Conservation (phyloP, 768 basidiomycete species). For the Sarcomyxa edulis region DNA sequence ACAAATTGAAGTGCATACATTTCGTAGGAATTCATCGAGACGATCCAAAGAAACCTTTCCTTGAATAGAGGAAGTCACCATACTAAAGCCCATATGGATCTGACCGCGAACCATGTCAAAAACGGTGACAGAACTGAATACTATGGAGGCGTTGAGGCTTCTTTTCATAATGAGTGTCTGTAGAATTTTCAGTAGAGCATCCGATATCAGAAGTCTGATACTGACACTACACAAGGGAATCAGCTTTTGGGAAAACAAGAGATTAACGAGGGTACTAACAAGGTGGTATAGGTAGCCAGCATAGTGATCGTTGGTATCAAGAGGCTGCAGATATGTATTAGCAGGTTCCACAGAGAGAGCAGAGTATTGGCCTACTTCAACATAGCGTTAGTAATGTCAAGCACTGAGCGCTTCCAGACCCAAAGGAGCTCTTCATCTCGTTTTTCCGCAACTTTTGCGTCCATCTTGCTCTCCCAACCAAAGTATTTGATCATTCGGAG, state of each 20-base stretch:
- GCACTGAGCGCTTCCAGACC: constrained; percentile 47
- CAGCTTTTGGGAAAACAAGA: neutral
- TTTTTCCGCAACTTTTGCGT: constrained; percentile 44
- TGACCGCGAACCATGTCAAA: constrained; percentile 58
- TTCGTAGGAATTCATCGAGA: constrained; percentile 31
- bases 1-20: constrained; percentile 17
- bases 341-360: neutral
- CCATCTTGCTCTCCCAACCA: constrained; percentile 57
- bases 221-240: neutral
- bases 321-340: constrained; percentile 31
- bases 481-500: constrained; percentile 70
- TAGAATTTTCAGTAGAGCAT: no score
- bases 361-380: constrained; percentile 28
- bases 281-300: constrained; percentile 57
- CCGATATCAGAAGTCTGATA: no score
- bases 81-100: constrained; percentile 32
- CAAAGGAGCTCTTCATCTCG: constrained; percentile 55
- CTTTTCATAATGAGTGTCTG: constrained; percentile 35
- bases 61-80: constrained; percentile 17
- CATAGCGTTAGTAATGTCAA: constrained; percentile 38
- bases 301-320: constrained; percentile 60
- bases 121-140: constrained; percentile 50
- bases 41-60: constrained; percentile 66
- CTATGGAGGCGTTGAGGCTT: constrained; percentile 32
- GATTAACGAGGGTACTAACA: constrained; percentile 27